Evolutionary conservation across 768 basidiomycete genomes (phyloP).

Genomic region (Pisolithus orientalis): DNA sequence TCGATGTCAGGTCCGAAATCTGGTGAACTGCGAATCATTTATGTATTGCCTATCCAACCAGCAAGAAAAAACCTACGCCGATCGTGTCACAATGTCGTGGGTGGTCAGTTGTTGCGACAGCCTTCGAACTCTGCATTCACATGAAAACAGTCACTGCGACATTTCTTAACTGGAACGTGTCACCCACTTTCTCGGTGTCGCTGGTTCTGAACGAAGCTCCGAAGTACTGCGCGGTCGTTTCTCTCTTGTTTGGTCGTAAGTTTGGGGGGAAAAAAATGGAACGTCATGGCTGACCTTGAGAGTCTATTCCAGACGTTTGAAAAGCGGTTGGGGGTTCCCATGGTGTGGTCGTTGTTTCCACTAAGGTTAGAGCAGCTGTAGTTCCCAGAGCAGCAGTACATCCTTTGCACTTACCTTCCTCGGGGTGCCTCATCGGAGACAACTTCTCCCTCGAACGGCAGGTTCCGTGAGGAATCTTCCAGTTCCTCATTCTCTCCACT

Average conservation of each 20-base stretch:
- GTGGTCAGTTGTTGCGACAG: background rate
- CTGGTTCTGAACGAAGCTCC: constrained; percentile 1
- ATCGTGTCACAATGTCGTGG: background rate
- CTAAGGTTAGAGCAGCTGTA: background rate
- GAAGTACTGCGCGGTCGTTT: constrained; percentile 22
- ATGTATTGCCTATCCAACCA: background rate
- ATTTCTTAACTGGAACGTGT: background rate
- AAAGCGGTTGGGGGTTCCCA: background rate
- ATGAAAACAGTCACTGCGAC: background rate
- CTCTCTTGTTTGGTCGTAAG: constrained; percentile 8
- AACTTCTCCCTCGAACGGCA: background rate
- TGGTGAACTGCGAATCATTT: background rate
- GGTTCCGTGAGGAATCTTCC: background rate
- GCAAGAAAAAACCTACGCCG: constrained; percentile 1
- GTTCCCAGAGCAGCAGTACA: too few species aligned
- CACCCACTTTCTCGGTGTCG: constrained; percentile 19
- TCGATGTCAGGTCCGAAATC: background rate
- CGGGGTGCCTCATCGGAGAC: background rate
- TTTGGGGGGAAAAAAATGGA: background rate
- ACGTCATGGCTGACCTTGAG: constrained; percentile 8
- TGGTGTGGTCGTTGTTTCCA: background rate
- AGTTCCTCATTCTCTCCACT: constrained; percentile 7
- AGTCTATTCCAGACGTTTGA: constrained; percentile 16
- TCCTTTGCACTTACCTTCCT: background rate
- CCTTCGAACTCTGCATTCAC: background rate